These are phyloP conservation scores for Nadsonia commutata DNA, from an alignment of 1,139 yeast genomes.

Conservation along the genomic window DNA sequence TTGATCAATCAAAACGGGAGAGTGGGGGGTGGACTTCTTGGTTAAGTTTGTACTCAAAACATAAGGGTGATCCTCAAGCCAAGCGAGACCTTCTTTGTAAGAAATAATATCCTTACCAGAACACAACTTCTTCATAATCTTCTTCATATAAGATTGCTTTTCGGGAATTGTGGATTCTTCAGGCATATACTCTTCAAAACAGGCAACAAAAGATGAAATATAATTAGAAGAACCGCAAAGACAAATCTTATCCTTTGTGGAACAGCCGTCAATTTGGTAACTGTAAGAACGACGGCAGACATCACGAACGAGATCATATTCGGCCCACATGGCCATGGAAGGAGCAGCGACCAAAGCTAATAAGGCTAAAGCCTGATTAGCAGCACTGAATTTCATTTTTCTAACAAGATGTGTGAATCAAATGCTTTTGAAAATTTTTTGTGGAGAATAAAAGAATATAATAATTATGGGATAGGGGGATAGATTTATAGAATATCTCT, in stretches of 20 bases:
- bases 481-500: too few species aligned
- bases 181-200: conserved; percentile 9
- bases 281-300: conserved; percentile 19
- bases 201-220: conserved; percentile 20
- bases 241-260: conserved; percentile 18
- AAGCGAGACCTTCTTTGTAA: conserved; percentile 13
- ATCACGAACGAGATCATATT: conserved; percentile 20
- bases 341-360: conserved; percentile 1
- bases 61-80: conserved; percentile 9
- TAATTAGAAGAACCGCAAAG: conserved; percentile 19
- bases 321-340: conserved; percentile 20
- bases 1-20: conserved; percentile 9
- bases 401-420: too few species aligned
- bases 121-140: not conserved
- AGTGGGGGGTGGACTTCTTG: conserved; percentile 1
- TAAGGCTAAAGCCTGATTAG: not conserved
- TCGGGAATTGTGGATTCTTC: too few species aligned
- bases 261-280: conserved; percentile 16
- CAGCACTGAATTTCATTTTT: not conserved
- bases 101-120: not conserved
- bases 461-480: too few species aligned
- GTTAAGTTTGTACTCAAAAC: conserved; percentile 4
- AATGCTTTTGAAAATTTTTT: too few species aligned
- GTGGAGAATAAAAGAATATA: too few species aligned
- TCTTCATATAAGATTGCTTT: too few species aligned